Percentiles rank a stretch among this genome's conserved stretches.
Evolutionary conservation across 2,329 filamentous ascomycete species (phyloP).

Genomic region (Orbilia brochopaga): DNA sequence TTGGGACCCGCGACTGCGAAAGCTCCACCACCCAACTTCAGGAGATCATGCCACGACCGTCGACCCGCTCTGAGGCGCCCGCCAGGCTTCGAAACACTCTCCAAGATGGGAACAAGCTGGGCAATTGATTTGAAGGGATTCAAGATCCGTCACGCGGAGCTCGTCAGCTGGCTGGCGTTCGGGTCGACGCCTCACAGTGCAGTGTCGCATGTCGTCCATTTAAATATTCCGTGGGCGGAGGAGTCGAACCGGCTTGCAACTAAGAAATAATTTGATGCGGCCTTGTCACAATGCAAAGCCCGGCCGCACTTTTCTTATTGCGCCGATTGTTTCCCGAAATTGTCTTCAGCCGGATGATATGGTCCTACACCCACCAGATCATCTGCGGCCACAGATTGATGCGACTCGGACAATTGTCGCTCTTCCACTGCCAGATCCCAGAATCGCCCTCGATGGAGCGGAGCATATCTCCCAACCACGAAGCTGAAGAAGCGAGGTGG

Average conservation of each 20-base stretch:
- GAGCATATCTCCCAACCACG: slow-evolving; percentile 1
- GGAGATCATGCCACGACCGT: slow-evolving; percentile 22
- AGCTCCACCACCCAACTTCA: background rate
- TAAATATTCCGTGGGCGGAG: background rate
- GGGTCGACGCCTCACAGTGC: slow-evolving; percentile 5
- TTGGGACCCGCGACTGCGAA: background rate
- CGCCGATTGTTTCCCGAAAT: background rate
- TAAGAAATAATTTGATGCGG: background rate
- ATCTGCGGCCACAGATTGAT: background rate
- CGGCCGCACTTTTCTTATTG: background rate
- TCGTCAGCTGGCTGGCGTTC: background rate
- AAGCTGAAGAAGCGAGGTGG: background rate
- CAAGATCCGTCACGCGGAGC: background rate
- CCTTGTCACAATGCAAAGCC: background rate
- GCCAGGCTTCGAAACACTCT: slow-evolving; percentile 21
- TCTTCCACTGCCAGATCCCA: slow-evolving; percentile 1
- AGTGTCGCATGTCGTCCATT: slow-evolving; percentile 1
- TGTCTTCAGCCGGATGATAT: background rate
- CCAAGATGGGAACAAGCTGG: slow-evolving; percentile 30
- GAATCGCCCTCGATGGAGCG: background rate
- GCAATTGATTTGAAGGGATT: background rate
- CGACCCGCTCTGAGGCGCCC: slow-evolving; percentile 27
- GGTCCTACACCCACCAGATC: background rate
- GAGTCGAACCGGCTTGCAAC: background rate
- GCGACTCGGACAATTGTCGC: background rate